Percentiles rank a stretch among this genome's conserved stretches.
Evolutionary conservation across 1,139 yeast genomes (phyloP).

Genomic region (Pichia kudriavzevii): DNA sequence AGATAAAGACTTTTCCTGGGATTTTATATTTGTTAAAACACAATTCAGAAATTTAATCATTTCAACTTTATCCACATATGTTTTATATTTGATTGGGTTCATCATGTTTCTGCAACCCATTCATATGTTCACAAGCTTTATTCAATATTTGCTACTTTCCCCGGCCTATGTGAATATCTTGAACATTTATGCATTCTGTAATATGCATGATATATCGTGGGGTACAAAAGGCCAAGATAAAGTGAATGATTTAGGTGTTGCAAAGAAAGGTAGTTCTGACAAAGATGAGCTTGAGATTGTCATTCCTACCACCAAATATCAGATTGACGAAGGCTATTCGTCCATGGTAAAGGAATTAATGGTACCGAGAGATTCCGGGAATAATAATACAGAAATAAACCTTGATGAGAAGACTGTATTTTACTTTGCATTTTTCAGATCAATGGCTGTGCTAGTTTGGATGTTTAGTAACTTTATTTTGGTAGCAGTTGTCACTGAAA

Average conservation of each 20-base stretch:
- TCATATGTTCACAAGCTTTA: slow-evolving; percentile 68
- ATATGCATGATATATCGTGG: slow-evolving; percentile 83
- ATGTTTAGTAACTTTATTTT: slow-evolving; percentile 62
- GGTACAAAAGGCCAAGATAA: slow-evolving; percentile 75
- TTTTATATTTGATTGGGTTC: slow-evolving; percentile 72
- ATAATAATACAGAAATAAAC: slow-evolving; percentile 6
- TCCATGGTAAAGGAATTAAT: slow-evolving; percentile 41
- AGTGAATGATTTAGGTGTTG: slow-evolving; percentile 60
- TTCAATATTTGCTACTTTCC: slow-evolving; percentile 62
- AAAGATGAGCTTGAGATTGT: slow-evolving; percentile 54
- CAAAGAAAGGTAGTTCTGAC: slow-evolving; percentile 34
- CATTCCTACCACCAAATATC: slow-evolving; percentile 57
- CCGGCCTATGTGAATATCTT: slow-evolving; percentile 74
- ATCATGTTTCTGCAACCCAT: slow-evolving; percentile 68
- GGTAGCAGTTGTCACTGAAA: slow-evolving; percentile 61
- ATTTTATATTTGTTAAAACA: slow-evolving; percentile 48
- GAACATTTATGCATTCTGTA: slow-evolving; percentile 79
- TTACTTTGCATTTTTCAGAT: slow-evolving; percentile 70
- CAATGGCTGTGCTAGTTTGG: slow-evolving; percentile 75
- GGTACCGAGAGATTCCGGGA: slow-evolving; percentile 4
- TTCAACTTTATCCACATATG: slow-evolving; percentile 80
- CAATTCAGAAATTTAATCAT: slow-evolving; percentile 79
- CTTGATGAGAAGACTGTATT: slow-evolving; percentile 39
- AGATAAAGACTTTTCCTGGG: slow-evolving; percentile 37
- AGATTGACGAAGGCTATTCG: slow-evolving; percentile 54